Percentiles rank a stretch among this genome's conserved stretches.
phyloP scores from a whole-genome alignment of 805 yeast genomes.

The Blastobotrys mokoenaii region DNA sequence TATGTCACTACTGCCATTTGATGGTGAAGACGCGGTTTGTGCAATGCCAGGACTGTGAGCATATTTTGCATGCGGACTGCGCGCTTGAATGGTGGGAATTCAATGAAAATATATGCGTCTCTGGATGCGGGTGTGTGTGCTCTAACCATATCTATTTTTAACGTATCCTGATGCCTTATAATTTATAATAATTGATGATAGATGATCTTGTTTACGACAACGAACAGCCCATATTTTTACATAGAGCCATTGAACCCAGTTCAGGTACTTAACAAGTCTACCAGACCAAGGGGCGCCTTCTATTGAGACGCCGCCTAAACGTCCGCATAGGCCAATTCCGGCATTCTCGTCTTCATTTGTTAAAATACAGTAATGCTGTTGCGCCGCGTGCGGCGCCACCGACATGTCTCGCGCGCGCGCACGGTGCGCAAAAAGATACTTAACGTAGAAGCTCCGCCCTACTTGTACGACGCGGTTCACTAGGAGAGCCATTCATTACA shows the following conservation, averaged over 20 bases:
- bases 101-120: slow-evolving; percentile 6
- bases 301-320: too few relatives aligned
- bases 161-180: neutral
- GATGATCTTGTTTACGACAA: too few relatives aligned
- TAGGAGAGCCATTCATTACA: neutral
- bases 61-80: slow-evolving; percentile 69
- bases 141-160: neutral
- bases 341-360: too few relatives aligned
- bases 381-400: neutral
- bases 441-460: neutral
- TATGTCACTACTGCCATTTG: slow-evolving; percentile 60
- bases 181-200: too few relatives aligned
- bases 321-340: too few relatives aligned
- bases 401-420: neutral
- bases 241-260: too few relatives aligned
- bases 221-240: too few relatives aligned
- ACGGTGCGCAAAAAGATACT: neutral
- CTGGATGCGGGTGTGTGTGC: slow-evolving; percentile 6
- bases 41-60: slow-evolving; percentile 68
- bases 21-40: slow-evolving; percentile 52
- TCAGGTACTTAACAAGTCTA: too few relatives aligned
- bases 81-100: slow-evolving; percentile 76
- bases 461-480: neutral
- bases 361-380: neutral
- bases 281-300: too few relatives aligned